Percentiles rank a stretch among this genome's conserved stretches.
These are phyloP conservation scores for Arthroderma sp. DNA, from an alignment of 2,329 filamentous ascomycete genomes.

Conservation along the genomic window DNA sequence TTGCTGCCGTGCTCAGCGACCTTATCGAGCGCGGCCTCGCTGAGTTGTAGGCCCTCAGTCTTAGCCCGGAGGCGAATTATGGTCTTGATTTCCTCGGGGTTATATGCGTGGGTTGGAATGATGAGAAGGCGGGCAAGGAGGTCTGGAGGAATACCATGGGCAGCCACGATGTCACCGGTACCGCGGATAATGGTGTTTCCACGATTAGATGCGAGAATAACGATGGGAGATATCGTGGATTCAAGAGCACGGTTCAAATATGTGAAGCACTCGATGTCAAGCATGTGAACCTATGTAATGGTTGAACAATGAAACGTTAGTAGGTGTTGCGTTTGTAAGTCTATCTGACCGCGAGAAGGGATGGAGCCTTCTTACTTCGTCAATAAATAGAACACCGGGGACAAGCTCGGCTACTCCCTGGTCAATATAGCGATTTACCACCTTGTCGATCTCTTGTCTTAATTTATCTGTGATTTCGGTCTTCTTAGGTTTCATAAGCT, in stretches of 20 bases:
- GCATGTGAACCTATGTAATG: slow-evolving; percentile 74
- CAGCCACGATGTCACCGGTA: slow-evolving; percentile 62
- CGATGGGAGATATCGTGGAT: slow-evolving; percentile 85
- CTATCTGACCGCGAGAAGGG: slow-evolving; percentile 1
- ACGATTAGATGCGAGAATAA: slow-evolving; percentile 93
- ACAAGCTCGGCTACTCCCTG: slow-evolving; percentile 95
- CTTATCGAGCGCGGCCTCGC: slow-evolving; percentile 72
- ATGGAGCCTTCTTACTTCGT: slow-evolving; percentile 53
- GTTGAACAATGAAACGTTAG: slow-evolving; percentile 7
- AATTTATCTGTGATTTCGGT: slow-evolving; percentile 99
- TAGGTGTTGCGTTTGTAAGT: slow-evolving; percentile 9
- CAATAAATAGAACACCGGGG: slow-evolving; percentile 96
- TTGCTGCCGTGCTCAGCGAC: slow-evolving; percentile 75
- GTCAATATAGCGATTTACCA: slow-evolving; percentile 97
- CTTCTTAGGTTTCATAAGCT: slow-evolving; percentile 99
- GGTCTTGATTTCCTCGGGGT: slow-evolving; percentile 74
- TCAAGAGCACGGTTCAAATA: slow-evolving; percentile 98
- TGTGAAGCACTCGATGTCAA: slow-evolving; percentile 97
- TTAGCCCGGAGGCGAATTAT: slow-evolving; percentile 77
- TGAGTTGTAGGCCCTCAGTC: slow-evolving; percentile 67
- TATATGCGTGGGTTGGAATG: slow-evolving; percentile 84
- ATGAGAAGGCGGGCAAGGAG: slow-evolving; percentile 90
- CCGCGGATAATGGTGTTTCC: slow-evolving; percentile 88
- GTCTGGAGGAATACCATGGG: slow-evolving; percentile 88
- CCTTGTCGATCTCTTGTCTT: slow-evolving; percentile 93